Evolutionary conservation across 495 filamentous ascomycete species (phyloP), one percentile per base, ranked within the genome.

Genomic region (Hypoxylon trugodes): DNA sequence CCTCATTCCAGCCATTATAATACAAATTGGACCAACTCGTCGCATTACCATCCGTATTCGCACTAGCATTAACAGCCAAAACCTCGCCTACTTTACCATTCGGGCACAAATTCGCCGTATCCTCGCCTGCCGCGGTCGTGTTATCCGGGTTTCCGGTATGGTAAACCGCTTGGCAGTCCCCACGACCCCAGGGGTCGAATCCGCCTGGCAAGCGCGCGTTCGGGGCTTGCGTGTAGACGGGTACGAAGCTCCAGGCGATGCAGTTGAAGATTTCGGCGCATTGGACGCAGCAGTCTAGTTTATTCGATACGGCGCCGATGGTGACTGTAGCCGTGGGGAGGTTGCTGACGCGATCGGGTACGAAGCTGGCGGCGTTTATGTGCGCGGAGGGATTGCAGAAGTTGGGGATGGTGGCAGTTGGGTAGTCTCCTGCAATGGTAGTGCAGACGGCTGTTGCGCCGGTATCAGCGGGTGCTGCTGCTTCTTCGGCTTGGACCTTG

Each of bases 1-100:
- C 69, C 43, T 70, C 63, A 35, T 72, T 72, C 69, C 69, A 72
- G 18, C 69, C 67, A 24, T 70, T 54, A 22, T 68, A 72, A 42
- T 70, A 72, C 33, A 72, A 50, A 9, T 32, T 60, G 57, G n/a
- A 46, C 54, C 51, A 70, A 42, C 69, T 65, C 4, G 46, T 47
- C 43, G 12, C 10, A 0, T 40, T 38, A 4, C 45, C 45, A 10
- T 48, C 33, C 16, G n/a, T 21, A 26, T 41, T 24, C 2, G n/a
- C 9, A 26, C 33, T 42, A 9, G 2, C 28, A n/a, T 13, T 59
- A 8, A 24, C 49, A 0, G 25, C 35, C 4, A 72, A 22, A 6
- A 70, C 25, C 49, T 61, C 59, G 21, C 48, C 54, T 21, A 68
- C 43, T 35, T 63, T 50, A 0, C 69, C 69, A 21, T 72, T 72